Conservation (phyloP, 1,139 yeast genomes). For the Candida glucosophila region DNA sequence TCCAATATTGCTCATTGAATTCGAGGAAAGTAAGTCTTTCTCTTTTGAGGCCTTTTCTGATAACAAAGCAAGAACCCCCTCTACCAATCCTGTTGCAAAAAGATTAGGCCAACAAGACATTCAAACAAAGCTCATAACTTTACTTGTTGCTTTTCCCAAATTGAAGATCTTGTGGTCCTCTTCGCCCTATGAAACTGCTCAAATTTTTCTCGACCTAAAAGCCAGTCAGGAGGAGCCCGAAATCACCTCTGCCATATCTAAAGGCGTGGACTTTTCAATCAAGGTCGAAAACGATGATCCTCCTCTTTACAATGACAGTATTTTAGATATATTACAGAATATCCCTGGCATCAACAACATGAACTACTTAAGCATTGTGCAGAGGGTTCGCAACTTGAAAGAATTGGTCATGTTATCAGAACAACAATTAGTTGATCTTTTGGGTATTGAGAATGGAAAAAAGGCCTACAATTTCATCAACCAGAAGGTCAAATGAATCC, state of each 20-base stretch:
- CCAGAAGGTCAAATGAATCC: conserved; percentile 7
- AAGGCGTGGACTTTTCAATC: conserved; percentile 42
- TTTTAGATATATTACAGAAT: conserved; percentile 62
- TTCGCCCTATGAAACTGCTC: conserved; percentile 87
- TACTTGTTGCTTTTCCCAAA: conserved; percentile 70
- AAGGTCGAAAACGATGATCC: conserved; percentile 35
- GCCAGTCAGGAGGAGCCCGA: conserved; percentile 77
- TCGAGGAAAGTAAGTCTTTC: conserved; percentile 80
- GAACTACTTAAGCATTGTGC: conserved; percentile 53
- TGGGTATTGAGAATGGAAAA: conserved; percentile 67
- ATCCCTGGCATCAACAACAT: conserved; percentile 77
- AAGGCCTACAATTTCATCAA: conserved; percentile 50
- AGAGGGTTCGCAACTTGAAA: conserved; percentile 46
- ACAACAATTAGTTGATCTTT: conserved; percentile 41
- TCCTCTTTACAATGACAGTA: conserved; percentile 53
- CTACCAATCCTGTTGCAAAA: conserved; percentile 26
- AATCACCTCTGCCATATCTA: conserved; percentile 52
- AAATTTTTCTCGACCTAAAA: conserved; percentile 71
- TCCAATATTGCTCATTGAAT: conserved; percentile 83
- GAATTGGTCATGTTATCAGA: conserved; percentile 45
- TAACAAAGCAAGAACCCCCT: conserved; percentile 25
- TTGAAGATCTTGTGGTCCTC: conserved; percentile 86
- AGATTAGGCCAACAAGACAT: conserved; percentile 56
- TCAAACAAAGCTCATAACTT: conserved; percentile 64
- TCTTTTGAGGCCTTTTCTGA: conserved; percentile 77